Evolutionary conservation across 371 early-diverging fungal genomes (phyloP), one percentile per base, ranked within the genome.

Genomic region (Circinella umbellata): DNA sequence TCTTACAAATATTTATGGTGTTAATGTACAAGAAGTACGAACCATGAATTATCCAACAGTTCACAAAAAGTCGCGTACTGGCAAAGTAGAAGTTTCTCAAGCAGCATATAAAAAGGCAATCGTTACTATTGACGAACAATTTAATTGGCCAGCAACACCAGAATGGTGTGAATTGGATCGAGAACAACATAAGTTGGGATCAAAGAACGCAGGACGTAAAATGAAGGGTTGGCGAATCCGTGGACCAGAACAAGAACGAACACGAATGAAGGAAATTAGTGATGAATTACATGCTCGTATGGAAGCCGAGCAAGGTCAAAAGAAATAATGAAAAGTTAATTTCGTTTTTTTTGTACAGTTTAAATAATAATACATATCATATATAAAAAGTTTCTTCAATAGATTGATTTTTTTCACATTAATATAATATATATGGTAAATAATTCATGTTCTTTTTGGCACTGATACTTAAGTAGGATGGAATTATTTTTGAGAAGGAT

Each of bases 31-130:
- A 54, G 94, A 95, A 77, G 95, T 98, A 15, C 92, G 97, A 65
- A 98, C 98, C 15, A 90, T 95, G 87, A 95, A 94, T 78, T 93
- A 94, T 69, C 78, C 80, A 39, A 80, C 79, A 35, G 76, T 76
- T 66, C 79, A 86, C 68, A 85, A 83, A 64, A 84, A 82, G 47
- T 80, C 82, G 9, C 85, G 88, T 9, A 84, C 78, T 57, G 84
- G 86, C 60, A 81, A 79, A 59, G 67, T 80, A 37, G 78, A 75
- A 66, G 79, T 77, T 48, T 76, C 82, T 36, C 69, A 75, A 38
- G 69, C 88, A 48, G 86, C 88, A 68, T 95, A 88, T 79, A 98
- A 97, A 75, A 96, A 96, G 84, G 97, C 95, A 18, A 92, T 98
- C 66, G 93, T 98, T 42, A 96, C 98, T 1, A 87, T 95, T 70